These are phyloP conservation scores for Pestalotiopsis sp. DNA, from an alignment of 2,329 filamentous ascomycete genomes.

Conservation along the genomic window DNA sequence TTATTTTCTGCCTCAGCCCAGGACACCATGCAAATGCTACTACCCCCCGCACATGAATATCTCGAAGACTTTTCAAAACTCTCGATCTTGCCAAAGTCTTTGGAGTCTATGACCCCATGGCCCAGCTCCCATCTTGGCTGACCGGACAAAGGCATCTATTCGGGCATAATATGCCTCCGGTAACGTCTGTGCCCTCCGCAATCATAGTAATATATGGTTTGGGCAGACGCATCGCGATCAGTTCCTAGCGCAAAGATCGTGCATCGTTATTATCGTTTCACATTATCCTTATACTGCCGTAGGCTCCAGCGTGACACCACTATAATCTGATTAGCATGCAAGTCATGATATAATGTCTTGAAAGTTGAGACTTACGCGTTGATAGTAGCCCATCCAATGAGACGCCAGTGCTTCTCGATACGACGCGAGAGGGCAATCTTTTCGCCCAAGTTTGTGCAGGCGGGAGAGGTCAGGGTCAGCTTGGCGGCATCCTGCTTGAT, in stretches of 20 bases:
- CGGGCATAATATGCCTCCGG: not conserved
- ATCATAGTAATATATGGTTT: not conserved
- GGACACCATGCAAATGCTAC: not conserved
- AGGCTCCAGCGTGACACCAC: conserved; percentile 57
- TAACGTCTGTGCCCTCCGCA: not conserved
- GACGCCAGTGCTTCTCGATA: conserved; percentile 99
- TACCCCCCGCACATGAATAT: not conserved
- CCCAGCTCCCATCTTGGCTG: not conserved
- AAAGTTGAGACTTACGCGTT: conserved; percentile 56
- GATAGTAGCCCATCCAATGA: conserved; percentile 89
- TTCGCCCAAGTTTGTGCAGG: conserved; percentile 96
- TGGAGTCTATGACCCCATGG: not conserved
- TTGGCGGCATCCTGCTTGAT: conserved; percentile 98
- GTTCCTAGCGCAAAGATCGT: not conserved
- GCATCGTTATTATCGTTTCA: conserved; percentile 16
- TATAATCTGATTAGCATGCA: conserved; percentile 38
- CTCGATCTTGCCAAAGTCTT: not conserved
- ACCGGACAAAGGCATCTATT: not conserved
- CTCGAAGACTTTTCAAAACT: not conserved
- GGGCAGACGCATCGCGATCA: not conserved
- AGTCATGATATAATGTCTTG: not conserved
- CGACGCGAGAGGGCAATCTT: conserved; percentile 95
- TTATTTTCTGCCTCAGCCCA: not conserved
- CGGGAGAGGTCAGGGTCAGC: conserved; percentile 87
- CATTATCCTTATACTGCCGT: conserved; percentile 31